These are phyloP conservation scores for Iris macrosiphon DNA, from an alignment of 106 monocot species.

Conservation along the genomic window DNA sequence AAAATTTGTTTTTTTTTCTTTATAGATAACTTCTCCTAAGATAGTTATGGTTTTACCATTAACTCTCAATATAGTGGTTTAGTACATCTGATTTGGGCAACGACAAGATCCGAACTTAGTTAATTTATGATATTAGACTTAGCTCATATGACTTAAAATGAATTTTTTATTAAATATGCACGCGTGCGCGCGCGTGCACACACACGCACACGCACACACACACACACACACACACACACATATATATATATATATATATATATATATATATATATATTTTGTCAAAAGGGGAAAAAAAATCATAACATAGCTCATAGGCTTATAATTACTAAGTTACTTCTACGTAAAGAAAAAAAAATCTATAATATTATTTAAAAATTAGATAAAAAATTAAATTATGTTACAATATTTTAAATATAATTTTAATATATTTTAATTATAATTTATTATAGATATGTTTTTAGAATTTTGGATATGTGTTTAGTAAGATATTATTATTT, in stretches of 20 bases:
- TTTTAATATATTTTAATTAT: not conserved
- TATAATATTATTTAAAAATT: too few species aligned
- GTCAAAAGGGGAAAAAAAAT: not conserved
- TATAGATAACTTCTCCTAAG: not conserved
- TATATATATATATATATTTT: constrained; percentile 6
- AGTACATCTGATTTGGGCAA: too few species aligned
- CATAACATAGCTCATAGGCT: not conserved
- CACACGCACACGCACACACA: constrained; percentile 1
- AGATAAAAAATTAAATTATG: not conserved
- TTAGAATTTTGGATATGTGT: not conserved
- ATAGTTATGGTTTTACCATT: too few species aligned
- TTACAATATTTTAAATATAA: not conserved
- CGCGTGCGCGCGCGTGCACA: not conserved
- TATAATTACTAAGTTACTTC: not conserved
- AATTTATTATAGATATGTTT: too few species aligned
- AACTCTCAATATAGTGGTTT: too few species aligned
- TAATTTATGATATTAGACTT: not conserved
- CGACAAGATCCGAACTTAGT: not conserved
- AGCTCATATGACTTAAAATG: not conserved
- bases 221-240: constrained; percentile 4
- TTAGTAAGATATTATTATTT: not conserved
- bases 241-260: constrained; percentile 5
- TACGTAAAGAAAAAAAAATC: not conserved
- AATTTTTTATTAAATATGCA: not conserved
- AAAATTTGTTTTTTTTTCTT: not conserved